A percentile compares a stretch with the other conserved stretches of the same genome.
Evolutionary conservation across 2,329 filamentous ascomycete genomes (phyloP).

Genomic region (Sporothrix euskadiensis): DNA sequence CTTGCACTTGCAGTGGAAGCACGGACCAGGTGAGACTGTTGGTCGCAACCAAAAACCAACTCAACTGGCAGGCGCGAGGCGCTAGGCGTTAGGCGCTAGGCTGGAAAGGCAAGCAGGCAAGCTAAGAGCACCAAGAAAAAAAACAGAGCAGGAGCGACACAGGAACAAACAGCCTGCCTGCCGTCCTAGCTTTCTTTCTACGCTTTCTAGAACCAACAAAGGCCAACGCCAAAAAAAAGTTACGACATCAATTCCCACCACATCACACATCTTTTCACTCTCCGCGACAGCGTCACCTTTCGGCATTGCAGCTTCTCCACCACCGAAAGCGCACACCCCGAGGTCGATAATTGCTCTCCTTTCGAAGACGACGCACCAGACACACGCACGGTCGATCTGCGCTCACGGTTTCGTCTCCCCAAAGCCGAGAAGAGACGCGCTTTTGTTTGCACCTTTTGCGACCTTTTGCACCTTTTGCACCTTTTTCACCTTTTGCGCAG

Average conservation of each 20-base stretch:
- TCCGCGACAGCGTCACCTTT: neutral
- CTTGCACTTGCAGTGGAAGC: neutral
- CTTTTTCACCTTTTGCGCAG: neutral
- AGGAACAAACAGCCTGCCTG: too few relatives aligned
- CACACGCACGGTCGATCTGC: neutral
- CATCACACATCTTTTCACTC: neutral
- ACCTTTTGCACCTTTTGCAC: too few relatives aligned
- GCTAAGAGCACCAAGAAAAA: too few relatives aligned
- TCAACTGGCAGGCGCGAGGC: neutral
- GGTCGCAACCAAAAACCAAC: too few relatives aligned
- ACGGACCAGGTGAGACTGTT: conserved; percentile 9
- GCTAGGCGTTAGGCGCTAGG: neutral
- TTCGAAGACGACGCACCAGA: neutral
- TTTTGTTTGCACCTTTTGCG: neutral
- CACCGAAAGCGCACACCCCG: neutral
- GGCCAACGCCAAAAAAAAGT: too few relatives aligned
- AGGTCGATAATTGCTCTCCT: neutral
- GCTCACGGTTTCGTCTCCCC: neutral
- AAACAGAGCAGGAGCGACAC: too few relatives aligned
- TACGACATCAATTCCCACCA: too few relatives aligned
- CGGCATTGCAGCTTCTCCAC: neutral
- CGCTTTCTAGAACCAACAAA: too few relatives aligned
- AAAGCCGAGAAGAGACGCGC: neutral
- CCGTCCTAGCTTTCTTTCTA: too few relatives aligned
- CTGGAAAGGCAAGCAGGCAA: too few relatives aligned